Conservation (phyloP, 2,329 filamentous ascomycete genomes). For the Acrodontium crateriforme region DNA sequence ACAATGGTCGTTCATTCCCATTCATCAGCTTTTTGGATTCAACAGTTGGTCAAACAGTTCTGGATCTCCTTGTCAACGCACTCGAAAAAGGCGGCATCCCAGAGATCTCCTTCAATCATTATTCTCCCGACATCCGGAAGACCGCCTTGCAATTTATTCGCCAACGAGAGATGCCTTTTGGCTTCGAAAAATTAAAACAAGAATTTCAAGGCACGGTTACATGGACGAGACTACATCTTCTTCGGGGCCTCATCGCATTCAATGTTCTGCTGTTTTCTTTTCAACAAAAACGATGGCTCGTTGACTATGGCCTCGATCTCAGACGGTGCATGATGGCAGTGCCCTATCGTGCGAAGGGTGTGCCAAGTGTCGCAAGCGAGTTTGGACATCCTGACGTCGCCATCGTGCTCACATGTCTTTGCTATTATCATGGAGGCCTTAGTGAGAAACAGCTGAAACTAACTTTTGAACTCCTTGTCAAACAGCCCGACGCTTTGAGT, state of each 20-base stretch:
- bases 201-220: too few relatives aligned
- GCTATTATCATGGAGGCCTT: constrained; percentile 53
- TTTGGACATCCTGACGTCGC: constrained; percentile 56
- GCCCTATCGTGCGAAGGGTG: constrained; percentile 52
- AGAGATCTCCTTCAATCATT: too few relatives aligned
- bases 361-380: constrained; percentile 48
- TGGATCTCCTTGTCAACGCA: too few relatives aligned
- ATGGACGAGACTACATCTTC: constrained; percentile 43
- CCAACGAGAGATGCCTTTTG: constrained; percentile 13
- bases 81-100: too few relatives aligned
- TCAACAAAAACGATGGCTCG: constrained; percentile 52
- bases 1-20: too few relatives aligned
- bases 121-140: too few relatives aligned
- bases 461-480: constrained; percentile 10
- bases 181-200: too few relatives aligned
- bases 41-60: too few relatives aligned
- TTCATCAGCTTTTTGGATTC: too few relatives aligned
- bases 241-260: constrained; percentile 50
- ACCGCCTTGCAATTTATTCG: too few relatives aligned
- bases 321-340: too few relatives aligned
- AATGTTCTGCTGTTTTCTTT: constrained; percentile 45
- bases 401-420: constrained; percentile 50
- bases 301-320: constrained; percentile 43
- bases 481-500: constrained; percentile 11
- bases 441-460: constrained; percentile 31